A percentile compares a stretch with the other conserved stretches of the same genome.
Conservation (phyloP, 169 alveolate species). For the Plasmodium relictum region DNA sequence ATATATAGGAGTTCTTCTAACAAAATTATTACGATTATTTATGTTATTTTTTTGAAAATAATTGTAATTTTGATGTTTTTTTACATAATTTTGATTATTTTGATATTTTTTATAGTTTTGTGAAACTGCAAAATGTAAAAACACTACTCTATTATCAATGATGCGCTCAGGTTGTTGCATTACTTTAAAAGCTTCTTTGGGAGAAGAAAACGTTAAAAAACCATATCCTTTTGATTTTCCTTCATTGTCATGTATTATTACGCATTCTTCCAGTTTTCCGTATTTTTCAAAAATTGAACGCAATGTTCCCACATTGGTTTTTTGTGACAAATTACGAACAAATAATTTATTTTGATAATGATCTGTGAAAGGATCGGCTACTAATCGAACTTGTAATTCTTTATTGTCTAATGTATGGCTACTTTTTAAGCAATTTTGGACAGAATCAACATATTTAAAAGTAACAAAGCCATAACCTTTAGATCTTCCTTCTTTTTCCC, state of each 20-base stretch:
- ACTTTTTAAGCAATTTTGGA: slow-evolving; percentile 77
- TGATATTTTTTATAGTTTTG: slow-evolving; percentile 77
- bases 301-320: slow-evolving; percentile 80
- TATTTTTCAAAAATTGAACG: slow-evolving; percentile 78
- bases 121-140: slow-evolving; percentile 81
- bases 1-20: slow-evolving; percentile 62
- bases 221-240: slow-evolving; percentile 87
- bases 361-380: slow-evolving; percentile 82
- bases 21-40: slow-evolving; percentile 45
- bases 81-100: slow-evolving; percentile 49
- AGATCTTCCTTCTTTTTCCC: slow-evolving; percentile 87
- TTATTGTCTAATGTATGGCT: slow-evolving; percentile 78
- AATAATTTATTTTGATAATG: slow-evolving; percentile 82
- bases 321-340: slow-evolving; percentile 83
- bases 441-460: slow-evolving; percentile 84
- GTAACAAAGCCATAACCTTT: slow-evolving; percentile 90
- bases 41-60: slow-evolving; percentile 56
- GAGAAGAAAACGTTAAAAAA: slow-evolving; percentile 78
- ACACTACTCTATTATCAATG: slow-evolving; percentile 84
- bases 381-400: slow-evolving; percentile 81
- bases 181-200: slow-evolving; percentile 83
- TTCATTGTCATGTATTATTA: slow-evolving; percentile 80
- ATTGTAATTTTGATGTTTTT: slow-evolving; percentile 49
- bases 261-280: slow-evolving; percentile 85
- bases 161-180: slow-evolving; percentile 84